Percentiles rank a stretch among this genome's conserved stretches.
Conservation (phyloP, 345 rosid genomes). For the Bruguiera sexangula region DNA sequence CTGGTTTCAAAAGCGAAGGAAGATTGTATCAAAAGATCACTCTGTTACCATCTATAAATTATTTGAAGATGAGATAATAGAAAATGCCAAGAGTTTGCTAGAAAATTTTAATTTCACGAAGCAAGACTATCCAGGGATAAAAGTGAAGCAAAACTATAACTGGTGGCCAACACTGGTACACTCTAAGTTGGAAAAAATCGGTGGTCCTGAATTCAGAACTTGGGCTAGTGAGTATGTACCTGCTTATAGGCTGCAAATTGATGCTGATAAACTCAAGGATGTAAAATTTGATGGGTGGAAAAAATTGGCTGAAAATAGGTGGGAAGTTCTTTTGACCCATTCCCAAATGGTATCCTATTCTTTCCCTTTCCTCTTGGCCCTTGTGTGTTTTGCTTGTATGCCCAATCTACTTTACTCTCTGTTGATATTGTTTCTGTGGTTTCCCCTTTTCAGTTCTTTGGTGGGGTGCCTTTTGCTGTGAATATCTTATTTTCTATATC, state of each 20-base stretch:
- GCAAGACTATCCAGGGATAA: conserved; percentile 26
- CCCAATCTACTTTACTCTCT: too few species aligned
- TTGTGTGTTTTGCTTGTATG: too few species aligned
- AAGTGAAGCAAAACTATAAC: conserved; percentile 29
- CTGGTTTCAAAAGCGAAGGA: conserved; percentile 45
- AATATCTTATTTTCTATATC: not conserved
- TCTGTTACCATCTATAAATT: conserved; percentile 51
- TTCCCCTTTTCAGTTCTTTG: too few species aligned
- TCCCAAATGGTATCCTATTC: conserved; percentile 74
- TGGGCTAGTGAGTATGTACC: conserved; percentile 76
- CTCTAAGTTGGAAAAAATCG: conserved; percentile 59
- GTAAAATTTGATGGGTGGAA: conserved; percentile 81
- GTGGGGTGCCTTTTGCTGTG: too few species aligned
- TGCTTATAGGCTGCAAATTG: conserved; percentile 61
- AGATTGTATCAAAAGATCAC: conserved; percentile 57
- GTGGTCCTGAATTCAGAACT: conserved; percentile 66
- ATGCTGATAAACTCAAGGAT: conserved; percentile 44
- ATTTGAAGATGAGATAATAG: conserved; percentile 59
- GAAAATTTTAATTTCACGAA: conserved; percentile 46
- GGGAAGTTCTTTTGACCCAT: conserved; percentile 86
- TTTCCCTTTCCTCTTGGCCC: not conserved
- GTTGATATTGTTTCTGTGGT: too few species aligned
- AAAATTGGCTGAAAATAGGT: conserved; percentile 45
- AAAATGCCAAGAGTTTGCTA: conserved; percentile 47
- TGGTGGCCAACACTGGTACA: conserved; percentile 57